Evolutionary conservation across 495 filamentous ascomycete species (phyloP).

Genomic region (Penicillium bovifimosum): DNA sequence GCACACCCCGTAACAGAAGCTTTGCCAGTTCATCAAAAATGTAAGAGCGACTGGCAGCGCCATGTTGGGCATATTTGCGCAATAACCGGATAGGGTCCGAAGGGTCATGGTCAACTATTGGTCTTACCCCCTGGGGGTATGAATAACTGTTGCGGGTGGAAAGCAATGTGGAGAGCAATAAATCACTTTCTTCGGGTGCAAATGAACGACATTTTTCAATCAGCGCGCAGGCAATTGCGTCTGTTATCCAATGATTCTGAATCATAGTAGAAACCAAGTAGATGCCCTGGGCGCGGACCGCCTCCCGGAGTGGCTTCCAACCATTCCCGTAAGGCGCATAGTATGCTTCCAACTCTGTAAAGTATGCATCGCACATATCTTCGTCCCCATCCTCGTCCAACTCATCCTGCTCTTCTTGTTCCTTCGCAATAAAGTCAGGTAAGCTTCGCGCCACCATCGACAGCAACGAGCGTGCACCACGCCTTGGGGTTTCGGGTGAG

Average conservation of each 20-base stretch:
- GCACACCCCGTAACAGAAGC: slow-evolving; percentile 31
- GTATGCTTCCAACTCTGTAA: slow-evolving; percentile 59
- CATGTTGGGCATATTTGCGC: slow-evolving; percentile 24
- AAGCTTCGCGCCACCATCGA: slow-evolving; percentile 59
- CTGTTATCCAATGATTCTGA: slow-evolving; percentile 37
- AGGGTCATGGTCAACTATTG: slow-evolving; percentile 5
- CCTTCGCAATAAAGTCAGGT: slow-evolving; percentile 56
- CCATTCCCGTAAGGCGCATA: slow-evolving; percentile 48
- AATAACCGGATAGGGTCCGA: slow-evolving; percentile 31
- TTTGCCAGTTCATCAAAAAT: slow-evolving; percentile 36
- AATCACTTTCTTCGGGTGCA: slow-evolving; percentile 37
- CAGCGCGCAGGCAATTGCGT: slow-evolving; percentile 28
- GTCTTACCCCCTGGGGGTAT: slow-evolving; percentile 31
- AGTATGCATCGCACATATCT: slow-evolving; percentile 50
- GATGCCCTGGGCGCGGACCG: slow-evolving; percentile 65
- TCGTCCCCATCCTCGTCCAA: slow-evolving; percentile 41
- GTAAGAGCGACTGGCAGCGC: slow-evolving; percentile 23
- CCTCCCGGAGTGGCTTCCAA: slow-evolving; percentile 59
- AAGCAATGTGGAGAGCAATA: slow-evolving; percentile 31
- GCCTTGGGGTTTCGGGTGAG: background rate
- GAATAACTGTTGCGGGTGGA: slow-evolving; percentile 22
- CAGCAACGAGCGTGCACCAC: slow-evolving; percentile 53
- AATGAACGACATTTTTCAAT: slow-evolving; percentile 31
- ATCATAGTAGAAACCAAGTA: slow-evolving; percentile 52
- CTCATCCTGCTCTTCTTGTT: slow-evolving; percentile 53